phyloP scores from a whole-genome alignment of 306 rosid genomes.

The Acmispon strigosus region DNA sequence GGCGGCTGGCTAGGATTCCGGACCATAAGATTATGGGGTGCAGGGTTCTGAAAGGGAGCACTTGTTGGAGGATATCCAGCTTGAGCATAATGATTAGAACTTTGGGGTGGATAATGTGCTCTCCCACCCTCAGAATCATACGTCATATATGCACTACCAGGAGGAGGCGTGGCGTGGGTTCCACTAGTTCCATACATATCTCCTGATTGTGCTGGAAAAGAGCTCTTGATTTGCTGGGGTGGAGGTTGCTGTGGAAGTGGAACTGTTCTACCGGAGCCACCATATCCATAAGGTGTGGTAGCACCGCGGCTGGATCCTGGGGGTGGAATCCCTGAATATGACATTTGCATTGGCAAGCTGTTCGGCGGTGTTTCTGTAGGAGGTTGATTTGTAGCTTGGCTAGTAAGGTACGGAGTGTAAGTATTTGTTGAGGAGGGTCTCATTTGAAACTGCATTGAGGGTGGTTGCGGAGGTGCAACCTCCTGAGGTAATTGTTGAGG shows the following conservation, averaged over 20 bases:
- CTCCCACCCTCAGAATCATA: conserved; percentile 61
- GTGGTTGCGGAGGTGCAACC: conserved; percentile 54
- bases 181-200: conserved; percentile 48
- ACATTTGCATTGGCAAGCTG: conserved; percentile 73
- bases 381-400: conserved; percentile 55
- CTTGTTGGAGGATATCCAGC: conserved; percentile 63
- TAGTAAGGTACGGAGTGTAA: conserved; percentile 51
- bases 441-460: conserved; percentile 53
- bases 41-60: conserved; percentile 45
- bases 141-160: conserved; percentile 57
- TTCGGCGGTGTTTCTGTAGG: conserved; percentile 47
- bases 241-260: conserved; percentile 58
- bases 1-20: conserved; percentile 44
- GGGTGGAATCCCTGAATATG: conserved; percentile 58
- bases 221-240: conserved; percentile 52
- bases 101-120: conserved; percentile 48
- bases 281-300: conserved; percentile 54
- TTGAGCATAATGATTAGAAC: conserved; percentile 46
- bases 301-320: conserved; percentile 42
- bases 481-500: conserved; percentile 35
- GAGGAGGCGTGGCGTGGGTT: conserved; percentile 41
- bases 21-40: conserved; percentile 33
- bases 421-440: conserved; percentile 40
- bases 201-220: conserved; percentile 43
- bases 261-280: conserved; percentile 48